These are phyloP conservation scores for Blumeria graminis DNA, from an alignment of 2,329 filamentous ascomycete genomes.

Conservation along the genomic window DNA sequence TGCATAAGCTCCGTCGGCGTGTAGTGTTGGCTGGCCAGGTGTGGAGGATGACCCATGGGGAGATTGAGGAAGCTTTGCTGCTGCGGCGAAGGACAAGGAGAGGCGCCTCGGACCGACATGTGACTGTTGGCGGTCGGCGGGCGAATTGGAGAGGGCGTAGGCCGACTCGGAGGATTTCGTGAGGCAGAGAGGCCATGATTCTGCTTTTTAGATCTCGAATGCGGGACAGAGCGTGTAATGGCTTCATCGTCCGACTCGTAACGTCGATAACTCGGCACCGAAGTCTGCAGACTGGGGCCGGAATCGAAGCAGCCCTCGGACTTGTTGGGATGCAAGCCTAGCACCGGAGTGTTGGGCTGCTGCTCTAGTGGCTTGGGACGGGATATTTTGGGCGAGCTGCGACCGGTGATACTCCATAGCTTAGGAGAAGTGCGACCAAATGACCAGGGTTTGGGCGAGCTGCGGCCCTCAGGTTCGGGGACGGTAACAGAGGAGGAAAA, in stretches of 20 bases:
- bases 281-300: not conserved
- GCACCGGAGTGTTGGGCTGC: slow-evolving; percentile 2
- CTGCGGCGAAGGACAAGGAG: slow-evolving; percentile 8
- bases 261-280: slow-evolving; percentile 20
- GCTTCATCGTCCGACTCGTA: slow-evolving; percentile 27
- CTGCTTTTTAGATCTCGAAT: slow-evolving; percentile 34
- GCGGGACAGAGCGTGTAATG: slow-evolving; percentile 25
- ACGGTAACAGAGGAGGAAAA: slow-evolving; percentile 9
- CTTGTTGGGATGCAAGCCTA: not conserved
- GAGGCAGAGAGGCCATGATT: slow-evolving; percentile 17
- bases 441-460: slow-evolving; percentile 8
- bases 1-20: slow-evolving; percentile 23
- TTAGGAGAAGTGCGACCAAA: slow-evolving; percentile 1
- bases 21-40: slow-evolving; percentile 26
- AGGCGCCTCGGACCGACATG: not conserved
- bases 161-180: not conserved
- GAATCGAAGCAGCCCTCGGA: not conserved
- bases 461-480: slow-evolving; percentile 7
- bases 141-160: not conserved
- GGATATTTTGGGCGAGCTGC: slow-evolving; percentile 6
- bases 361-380: not conserved
- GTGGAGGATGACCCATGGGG: slow-evolving; percentile 30
- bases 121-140: not conserved
- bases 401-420: slow-evolving; percentile 2
- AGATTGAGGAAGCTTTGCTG: slow-evolving; percentile 33